A percentile compares a stretch with the other conserved stretches of the same genome.
phyloP scores from a whole-genome alignment of 2,329 filamentous ascomycete genomes.

The Cercospora zeina region DNA sequence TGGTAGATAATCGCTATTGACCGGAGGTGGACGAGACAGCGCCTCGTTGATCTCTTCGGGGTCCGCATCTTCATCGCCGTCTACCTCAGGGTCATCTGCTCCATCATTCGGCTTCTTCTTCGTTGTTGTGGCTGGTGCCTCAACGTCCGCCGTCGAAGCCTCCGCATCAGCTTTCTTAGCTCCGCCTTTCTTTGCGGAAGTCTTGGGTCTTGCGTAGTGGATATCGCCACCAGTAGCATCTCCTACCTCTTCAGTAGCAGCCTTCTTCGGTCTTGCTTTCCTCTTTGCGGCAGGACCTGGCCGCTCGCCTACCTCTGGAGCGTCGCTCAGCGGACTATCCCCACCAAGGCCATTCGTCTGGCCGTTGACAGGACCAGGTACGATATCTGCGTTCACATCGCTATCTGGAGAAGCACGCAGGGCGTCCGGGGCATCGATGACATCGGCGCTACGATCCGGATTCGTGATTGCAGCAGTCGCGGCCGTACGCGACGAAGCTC shows the following conservation, averaged over 20 bases:
- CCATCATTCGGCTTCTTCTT: slow-evolving; percentile 31
- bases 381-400: slow-evolving; percentile 38
- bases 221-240: slow-evolving; percentile 16
- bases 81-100: slow-evolving; percentile 54
- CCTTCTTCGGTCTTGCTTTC: slow-evolving; percentile 29
- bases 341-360: slow-evolving; percentile 24
- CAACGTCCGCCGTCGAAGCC: slow-evolving; percentile 8
- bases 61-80: slow-evolving; percentile 54
- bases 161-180: slow-evolving; percentile 26
- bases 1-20: slow-evolving; percentile 80
- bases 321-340: slow-evolving; percentile 42
- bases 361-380: slow-evolving; percentile 32
- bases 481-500: slow-evolving; percentile 22
- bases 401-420: slow-evolving; percentile 49
- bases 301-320: slow-evolving; percentile 38
- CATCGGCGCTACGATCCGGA: slow-evolving; percentile 42
- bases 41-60: slow-evolving; percentile 61
- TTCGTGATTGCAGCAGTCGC: slow-evolving; percentile 29
- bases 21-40: slow-evolving; percentile 66
- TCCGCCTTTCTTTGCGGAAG: slow-evolving; percentile 26
- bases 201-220: slow-evolving; percentile 18
- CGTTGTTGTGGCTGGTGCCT: slow-evolving; percentile 31
- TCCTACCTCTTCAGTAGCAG: slow-evolving; percentile 9
- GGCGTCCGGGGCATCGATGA: slow-evolving; percentile 47
- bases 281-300: slow-evolving; percentile 19